Conservation (phyloP, 2,329 filamentous ascomycete genomes). For the Sporothrix inflata region DNA sequence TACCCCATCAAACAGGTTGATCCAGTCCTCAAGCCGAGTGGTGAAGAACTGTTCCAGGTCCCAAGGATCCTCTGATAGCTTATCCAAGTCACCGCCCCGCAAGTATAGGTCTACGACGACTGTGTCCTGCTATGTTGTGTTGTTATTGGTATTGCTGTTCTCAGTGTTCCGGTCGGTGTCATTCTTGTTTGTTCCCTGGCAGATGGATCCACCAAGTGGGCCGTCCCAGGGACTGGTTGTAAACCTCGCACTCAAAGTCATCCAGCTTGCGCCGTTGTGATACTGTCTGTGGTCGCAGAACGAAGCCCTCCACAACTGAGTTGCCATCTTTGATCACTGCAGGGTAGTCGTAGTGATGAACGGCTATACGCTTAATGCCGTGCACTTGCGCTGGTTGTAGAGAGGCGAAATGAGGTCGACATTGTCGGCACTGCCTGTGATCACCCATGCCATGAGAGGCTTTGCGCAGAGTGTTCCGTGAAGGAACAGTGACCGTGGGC, state of each 20-base stretch:
- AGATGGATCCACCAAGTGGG: background rate
- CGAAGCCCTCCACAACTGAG: conserved; percentile 37
- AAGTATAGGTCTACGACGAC: conserved; percentile 42
- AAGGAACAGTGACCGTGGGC: background rate
- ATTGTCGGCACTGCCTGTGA: background rate
- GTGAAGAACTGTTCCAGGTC: conserved; percentile 36
- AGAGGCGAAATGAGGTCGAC: background rate
- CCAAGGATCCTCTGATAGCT: conserved; percentile 36
- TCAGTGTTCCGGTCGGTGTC: conserved; percentile 8
- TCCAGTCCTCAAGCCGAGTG: conserved; percentile 39
- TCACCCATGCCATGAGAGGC: background rate
- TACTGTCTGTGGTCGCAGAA: conserved; percentile 35
- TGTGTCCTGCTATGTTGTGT: conserved; percentile 22
- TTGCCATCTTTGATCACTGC: conserved; percentile 31
- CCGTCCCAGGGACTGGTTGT: conserved; percentile 31
- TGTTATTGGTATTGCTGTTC: conserved; percentile 22
- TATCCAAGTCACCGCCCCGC: conserved; percentile 36
- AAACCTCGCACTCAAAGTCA: conserved; percentile 40
- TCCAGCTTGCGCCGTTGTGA: conserved; percentile 42
- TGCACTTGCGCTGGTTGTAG: background rate
- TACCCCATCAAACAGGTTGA: conserved; percentile 37
- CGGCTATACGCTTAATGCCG: background rate
- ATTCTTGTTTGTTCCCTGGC: too few relatives aligned
- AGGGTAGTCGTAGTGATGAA: background rate
- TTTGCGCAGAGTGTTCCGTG: background rate